phyloP scores from a whole-genome alignment of 192 early-diverging fungal species.

The Entomortierella chlamydospora region DNA sequence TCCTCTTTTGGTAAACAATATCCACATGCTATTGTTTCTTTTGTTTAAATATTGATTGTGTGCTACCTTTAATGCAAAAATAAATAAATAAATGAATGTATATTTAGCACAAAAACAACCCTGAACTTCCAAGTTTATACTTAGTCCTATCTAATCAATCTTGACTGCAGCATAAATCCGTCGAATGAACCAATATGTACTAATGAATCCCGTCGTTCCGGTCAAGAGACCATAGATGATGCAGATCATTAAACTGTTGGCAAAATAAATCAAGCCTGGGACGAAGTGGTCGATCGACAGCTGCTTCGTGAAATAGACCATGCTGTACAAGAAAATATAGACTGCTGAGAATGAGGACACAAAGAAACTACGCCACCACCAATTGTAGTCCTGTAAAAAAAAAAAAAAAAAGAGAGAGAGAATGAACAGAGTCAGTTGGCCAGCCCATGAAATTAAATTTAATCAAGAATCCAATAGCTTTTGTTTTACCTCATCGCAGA shows the following conservation, averaged over 20 bases:
- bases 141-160: conserved; percentile 54
- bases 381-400: conserved; percentile 72
- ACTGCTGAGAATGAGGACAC: conserved; percentile 77
- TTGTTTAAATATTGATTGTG: no score
- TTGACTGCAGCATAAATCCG: conserved; percentile 83
- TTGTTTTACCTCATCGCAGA: conserved; percentile 68
- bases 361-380: conserved; percentile 95
- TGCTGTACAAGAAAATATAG: conserved; percentile 86
- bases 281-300: conserved; percentile 72
- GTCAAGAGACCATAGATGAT: conserved; percentile 74
- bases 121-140: no score
- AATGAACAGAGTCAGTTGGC: no score
- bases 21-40: background rate
- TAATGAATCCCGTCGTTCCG: conserved; percentile 84
- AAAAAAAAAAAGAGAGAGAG: background rate
- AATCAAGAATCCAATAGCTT: no score
- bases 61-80: no score
- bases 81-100: background rate
- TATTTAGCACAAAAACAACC: background rate
- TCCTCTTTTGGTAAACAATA: background rate
- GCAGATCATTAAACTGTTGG: conserved; percentile 74
- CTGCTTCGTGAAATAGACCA: conserved; percentile 77
- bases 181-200: conserved; percentile 77
- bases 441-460: no score
- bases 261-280: conserved; percentile 82